These are phyloP conservation scores for Trametes cubensis DNA, from an alignment of 768 basidiomycete genomes.

Conservation along the genomic window DNA sequence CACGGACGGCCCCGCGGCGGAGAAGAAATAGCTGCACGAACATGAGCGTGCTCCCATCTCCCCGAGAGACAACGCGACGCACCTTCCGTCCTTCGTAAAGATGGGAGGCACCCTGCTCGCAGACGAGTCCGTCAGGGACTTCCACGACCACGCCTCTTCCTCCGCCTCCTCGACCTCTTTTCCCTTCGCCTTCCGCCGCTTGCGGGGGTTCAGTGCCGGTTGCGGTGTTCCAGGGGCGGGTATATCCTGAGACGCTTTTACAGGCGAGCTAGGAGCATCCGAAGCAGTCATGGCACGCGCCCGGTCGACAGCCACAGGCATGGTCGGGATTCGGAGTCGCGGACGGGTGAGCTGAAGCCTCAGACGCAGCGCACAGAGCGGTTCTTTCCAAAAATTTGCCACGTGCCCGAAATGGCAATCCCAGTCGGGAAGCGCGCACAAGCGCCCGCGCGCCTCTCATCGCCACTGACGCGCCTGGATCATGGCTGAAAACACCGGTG, in stretches of 20 bases:
- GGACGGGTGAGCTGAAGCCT: background rate
- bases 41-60: conserved; percentile 15
- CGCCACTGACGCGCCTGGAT: background rate
- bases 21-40: conserved; percentile 79
- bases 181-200: conserved; percentile 52
- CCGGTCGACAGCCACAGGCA: conserved; percentile 36
- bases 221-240: conserved; percentile 18
- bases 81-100: conserved; percentile 91
- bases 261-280: conserved; percentile 42
- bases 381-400: conserved; percentile 31
- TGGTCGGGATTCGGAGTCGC: conserved; percentile 19
- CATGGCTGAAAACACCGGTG: too few relatives aligned
- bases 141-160: conserved; percentile 61
- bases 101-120: conserved; percentile 68
- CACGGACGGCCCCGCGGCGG: conserved; percentile 76
- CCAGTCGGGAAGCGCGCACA: conserved; percentile 10
- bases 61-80: conserved; percentile 24
- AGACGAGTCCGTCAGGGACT: conserved; percentile 67
- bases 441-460: background rate
- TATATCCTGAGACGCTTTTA: conserved; percentile 37
- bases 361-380: conserved; percentile 15
- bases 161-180: conserved; percentile 35
- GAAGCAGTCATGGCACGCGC: conserved; percentile 32
- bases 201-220: conserved; percentile 32
- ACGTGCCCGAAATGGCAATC: conserved; percentile 31